Base-by-base conservation (phyloP, 306 rosid species). In the Prinsepia uniflora region DNA sequence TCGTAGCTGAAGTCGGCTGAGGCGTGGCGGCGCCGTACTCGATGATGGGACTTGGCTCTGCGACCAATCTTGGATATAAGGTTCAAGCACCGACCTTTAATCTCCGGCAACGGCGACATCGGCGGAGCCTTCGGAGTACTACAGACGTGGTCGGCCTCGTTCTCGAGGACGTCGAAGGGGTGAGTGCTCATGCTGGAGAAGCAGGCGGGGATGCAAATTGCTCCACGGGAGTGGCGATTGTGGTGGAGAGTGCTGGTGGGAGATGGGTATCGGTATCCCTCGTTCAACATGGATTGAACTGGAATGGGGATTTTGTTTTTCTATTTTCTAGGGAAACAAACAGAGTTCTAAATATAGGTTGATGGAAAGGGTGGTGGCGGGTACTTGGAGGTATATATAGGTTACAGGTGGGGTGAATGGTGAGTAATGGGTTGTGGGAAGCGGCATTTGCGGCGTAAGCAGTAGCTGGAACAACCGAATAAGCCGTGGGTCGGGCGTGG, bases 401-500 rank as follows among this genome's bases (percentile, higher is more conserved):
- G 45, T 46, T 45, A 24, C 46, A 55, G 17, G 53, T 52, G 7
- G 53, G 43, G 36, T 19, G 40, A 30, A 18, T 12, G 76, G 72
- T 17, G 65, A 70, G 63, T 17, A 40, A 7, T 13, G 65, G 24
- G 30, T 24, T 24, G 30, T 24, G 30, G 57, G 57, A 63, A 14
- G 59, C 63, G 53, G 18, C 18, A 15, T 42, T 46, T 57, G 65
- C 69, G 65, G 63, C 55, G 47, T 64, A 6, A 15, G 71, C 45
- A 7, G 61, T 44, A 65, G 79, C 62, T 79, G 77, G 80, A 72
- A 18, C 15, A 6, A n/a, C 66, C 71, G 63, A 72, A 63, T 53
- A 75, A 76, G 63, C 52, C 80, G 87, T 39, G 77, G 74, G 77
- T 54, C 9, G 62, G 74, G 82, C 82, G 88, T 80, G 79, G 80